A percentile compares a stretch with the other conserved stretches of the same genome.
These are phyloP conservation scores for Claviceps lovelessii DNA, from an alignment of 2,329 filamentous ascomycete species.

Conservation along the genomic window DNA sequence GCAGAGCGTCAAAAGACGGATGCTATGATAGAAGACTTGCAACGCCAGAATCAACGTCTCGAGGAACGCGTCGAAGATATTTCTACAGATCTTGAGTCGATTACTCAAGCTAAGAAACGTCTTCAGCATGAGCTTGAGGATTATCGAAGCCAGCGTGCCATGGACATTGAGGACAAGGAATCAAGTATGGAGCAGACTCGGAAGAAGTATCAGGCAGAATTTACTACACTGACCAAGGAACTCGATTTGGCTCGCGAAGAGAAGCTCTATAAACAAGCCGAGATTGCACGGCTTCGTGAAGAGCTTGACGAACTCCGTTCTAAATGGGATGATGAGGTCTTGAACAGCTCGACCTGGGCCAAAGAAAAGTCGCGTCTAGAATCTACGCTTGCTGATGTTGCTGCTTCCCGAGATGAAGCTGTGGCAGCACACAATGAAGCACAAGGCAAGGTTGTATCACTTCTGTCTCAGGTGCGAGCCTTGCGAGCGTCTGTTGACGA, in stretches of 20 bases:
- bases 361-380: conserved; percentile 94
- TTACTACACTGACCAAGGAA: conserved; percentile 78
- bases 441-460: conserved; percentile 78
- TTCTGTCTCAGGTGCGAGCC: conserved; percentile 77
- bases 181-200: conserved; percentile 90
- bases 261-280: conserved; percentile 68
- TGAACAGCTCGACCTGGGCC: conserved; percentile 95
- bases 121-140: conserved; percentile 96
- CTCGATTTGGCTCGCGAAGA: conserved; percentile 89
- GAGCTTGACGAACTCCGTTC: conserved; percentile 87
- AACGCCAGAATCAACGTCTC: conserved; percentile 74
- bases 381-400: conserved; percentile 74
- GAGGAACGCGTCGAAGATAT: conserved; percentile 88
- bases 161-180: conserved; percentile 95
- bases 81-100: conserved; percentile 74
- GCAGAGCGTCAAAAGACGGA: conserved; percentile 87
- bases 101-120: conserved; percentile 78
- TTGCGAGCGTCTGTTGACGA: conserved; percentile 79
- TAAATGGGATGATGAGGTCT: conserved; percentile 96
- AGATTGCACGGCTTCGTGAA: conserved; percentile 79
- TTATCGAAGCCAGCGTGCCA: conserved; percentile 85
- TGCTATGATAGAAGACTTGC: conserved; percentile 70
- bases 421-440: conserved; percentile 88
- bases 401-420: conserved; percentile 85
- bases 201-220: conserved; percentile 93